Base-by-base conservation (phyloP, 129 eudicot genomes). In the Chrysanthemum makinoi region DNA sequence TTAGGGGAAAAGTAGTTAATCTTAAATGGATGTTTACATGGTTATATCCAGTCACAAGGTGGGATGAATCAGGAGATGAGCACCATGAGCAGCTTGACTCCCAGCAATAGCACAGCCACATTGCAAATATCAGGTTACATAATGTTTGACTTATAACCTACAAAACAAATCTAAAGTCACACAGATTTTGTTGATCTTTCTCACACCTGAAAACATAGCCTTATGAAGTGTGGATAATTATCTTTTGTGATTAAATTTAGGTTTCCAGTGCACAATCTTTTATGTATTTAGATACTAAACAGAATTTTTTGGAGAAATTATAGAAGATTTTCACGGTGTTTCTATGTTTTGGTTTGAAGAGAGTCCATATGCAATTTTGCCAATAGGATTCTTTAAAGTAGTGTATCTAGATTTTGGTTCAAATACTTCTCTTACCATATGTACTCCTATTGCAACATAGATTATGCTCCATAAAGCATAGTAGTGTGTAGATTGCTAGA, bases 1-100 rank as follows among this genome's bases (percentile, higher is more conserved):
- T 6, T 6, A 7, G 0, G 10, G 46, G 46, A 39, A 39, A 6
- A 6, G 8, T 7, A 39, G 10, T 39, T 39, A 39, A 39, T 39
- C 46, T 39, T 39, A 39, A 39, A 39, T 7, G 46, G 46, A 39
- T 39, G 10, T 39, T 39, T 39, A 44, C 67, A 66, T 55, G 49
- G 10, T 55, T 66, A 13, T 66, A 56, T 63, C 50, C 76, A 77
- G 81, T 12, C 66, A 12, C 70, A 61, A 62, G 13, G 28, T 16
- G 57, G 70, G 39, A 61, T 35, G n/a, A 1, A 26, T 16, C 20
- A 57, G 30, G 58, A 77, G 18, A 62, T 62, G 65, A 52, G 55
- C 62, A 68, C 28, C 75, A 62, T 62, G 65, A 52, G 55, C 62
- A 68, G 30, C 75, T 13, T 61, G 48, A n/a, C 44, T 50, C 44